Evolutionary conservation across 2,329 filamentous ascomycete species (phyloP).

Genomic region (Verticillium longisporum): DNA sequence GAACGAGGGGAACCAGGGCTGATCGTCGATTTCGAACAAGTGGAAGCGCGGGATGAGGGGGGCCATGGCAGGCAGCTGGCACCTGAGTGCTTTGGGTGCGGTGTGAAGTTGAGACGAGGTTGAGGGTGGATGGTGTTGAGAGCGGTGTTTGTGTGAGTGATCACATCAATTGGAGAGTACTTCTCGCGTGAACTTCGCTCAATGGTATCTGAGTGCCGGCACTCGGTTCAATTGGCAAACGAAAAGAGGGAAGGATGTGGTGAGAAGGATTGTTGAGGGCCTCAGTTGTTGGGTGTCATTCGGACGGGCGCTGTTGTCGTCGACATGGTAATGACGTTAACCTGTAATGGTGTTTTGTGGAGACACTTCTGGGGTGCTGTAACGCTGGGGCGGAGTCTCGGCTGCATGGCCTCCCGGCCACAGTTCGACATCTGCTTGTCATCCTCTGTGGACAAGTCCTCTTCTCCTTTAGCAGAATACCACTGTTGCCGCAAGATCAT

Average conservation of each 20-base stretch:
- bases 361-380: background rate
- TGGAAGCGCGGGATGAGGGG: slow-evolving; percentile 52
- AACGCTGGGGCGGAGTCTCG: background rate
- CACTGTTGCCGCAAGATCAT: background rate
- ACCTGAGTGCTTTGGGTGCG: background rate
- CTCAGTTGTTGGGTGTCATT: background rate
- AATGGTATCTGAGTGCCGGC: too few species aligned
- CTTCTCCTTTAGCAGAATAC: background rate
- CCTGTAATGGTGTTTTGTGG: background rate
- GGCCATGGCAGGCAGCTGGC: slow-evolving; percentile 27
- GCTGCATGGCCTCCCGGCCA: background rate
- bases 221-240: too few species aligned
- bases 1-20: slow-evolving; percentile 59
- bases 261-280: background rate
- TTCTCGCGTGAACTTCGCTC: too few species aligned
- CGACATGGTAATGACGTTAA: background rate
- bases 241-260: background rate
- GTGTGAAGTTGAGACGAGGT: background rate
- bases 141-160: too few species aligned
- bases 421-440: background rate
- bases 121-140: background rate
- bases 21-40: slow-evolving; percentile 62
- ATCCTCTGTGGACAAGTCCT: background rate
- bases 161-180: too few species aligned
- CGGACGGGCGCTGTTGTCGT: too few species aligned